Base-by-base conservation (phyloP, 2,329 filamentous ascomycete genomes). In the Fusarium staphyleae region DNA sequence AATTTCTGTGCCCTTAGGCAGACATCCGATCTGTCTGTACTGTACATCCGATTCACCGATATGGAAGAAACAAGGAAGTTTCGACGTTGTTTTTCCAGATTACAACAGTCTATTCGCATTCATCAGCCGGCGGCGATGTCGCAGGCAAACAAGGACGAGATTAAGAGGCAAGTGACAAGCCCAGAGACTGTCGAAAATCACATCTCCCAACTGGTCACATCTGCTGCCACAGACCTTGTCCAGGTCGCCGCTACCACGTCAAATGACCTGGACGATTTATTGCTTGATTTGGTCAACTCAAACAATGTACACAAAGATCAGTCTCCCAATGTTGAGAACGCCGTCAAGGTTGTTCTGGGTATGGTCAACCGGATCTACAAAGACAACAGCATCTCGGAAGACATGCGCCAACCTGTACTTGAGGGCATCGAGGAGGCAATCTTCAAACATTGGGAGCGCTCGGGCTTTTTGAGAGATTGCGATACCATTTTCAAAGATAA, bases 391-490 rank as follows among this genome's bases (percentile, higher is more conserved):
- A 12, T 47, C 1, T 22, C 46, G 12, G 33, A 55, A 4, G 19
- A 33, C 2, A 34, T 66, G 2, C 53, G 63, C 11, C 40, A 60
- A 5, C 41, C 48, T 4, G 59, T 65, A 5, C 29, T 70, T 7
- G 34, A 18, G 4, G 66, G 61, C 2, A 63, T 73, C 8, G 60
- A 69, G 15, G 65, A 70, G 5, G 60, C 57, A 0, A 58, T 67
- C 3, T 54, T 70, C 10, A 59, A 66, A 1, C 51, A 60, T 15
- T 72, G 68, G 69, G 45, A 65, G 6, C 28, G 51, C 3, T 53
- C 65, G 11, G 68, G 68, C 0, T 64, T 64, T 13, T 54, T 72
- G n/a, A 36, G 32, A 16, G 50, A 57, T 4, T 57, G 45, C 8
- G 51, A 68, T 6, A 62, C 68, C 10, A 56, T 63, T 5, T 50